Evolutionary conservation across 257 asterid species (phyloP), one percentile per base, ranked within the genome.

Genomic region (Craterostigma plantagineum): DNA sequence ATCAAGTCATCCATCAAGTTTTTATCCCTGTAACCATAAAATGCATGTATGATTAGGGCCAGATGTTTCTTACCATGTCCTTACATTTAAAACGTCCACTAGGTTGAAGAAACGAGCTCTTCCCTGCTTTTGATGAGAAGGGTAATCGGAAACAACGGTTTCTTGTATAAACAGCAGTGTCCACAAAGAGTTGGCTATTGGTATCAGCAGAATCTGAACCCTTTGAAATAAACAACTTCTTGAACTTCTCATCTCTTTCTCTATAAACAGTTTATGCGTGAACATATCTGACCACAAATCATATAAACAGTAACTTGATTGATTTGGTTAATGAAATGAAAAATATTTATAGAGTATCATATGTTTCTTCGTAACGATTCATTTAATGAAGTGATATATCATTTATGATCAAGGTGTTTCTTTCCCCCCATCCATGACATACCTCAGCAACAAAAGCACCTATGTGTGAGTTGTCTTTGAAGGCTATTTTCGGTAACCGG

Each of bases 401-500:
- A 23, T 23, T 23, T 23, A 23, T 23, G 30, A 23, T 23, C 6
- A 6, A 23, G 4, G 30, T 23, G n/a, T 38, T 34, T 11, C 38
- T 10, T 18, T 48, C 35, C 47, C 37, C 14, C 34, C 16, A 35
- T 14, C 11, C 8, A 18, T 10, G 54, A 57, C 71, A 54, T 72
- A 87, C 98, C 98, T 87, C 98, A 33, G 76, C 75, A 48, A 82
- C 82, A 63, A 87, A 87, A 48, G 90, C 92, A 63, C 98, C 98
- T 56, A 53, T 79, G 61, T 87, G 95, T 57, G 69, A 68, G 59
- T 87, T 87, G 82, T 87, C 91, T 67, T 82, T 87, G 53, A 87
- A 87, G 40, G 98, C 98, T 53, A 71, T 59, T 61, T 66, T 68
- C 10, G 92, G 93, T 60, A 87, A 54, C 48, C 77, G 80, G 64